Conservation (phyloP, 768 basidiomycete species). For the Tylopilus subfusipes region DNA sequence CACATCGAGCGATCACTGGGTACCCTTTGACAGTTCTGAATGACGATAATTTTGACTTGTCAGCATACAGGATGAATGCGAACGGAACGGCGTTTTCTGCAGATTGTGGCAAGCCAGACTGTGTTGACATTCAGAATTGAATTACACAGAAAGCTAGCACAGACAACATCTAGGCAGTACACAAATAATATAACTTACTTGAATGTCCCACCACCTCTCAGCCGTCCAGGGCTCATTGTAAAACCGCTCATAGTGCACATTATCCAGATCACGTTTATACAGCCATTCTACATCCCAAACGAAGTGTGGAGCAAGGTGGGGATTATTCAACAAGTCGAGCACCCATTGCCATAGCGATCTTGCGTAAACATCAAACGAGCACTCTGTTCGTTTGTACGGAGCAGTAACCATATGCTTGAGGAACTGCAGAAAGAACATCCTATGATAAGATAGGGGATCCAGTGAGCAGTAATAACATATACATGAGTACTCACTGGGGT, state of each 20-base stretch:
- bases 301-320: not conserved
- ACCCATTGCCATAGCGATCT: not conserved
- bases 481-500: too few species aligned
- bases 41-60: conserved; percentile 2
- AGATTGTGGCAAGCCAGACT: not conserved
- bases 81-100: not conserved
- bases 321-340: not conserved
- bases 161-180: too few species aligned
- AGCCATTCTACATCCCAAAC: not conserved
- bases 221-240: too few species aligned
- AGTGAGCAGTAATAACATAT: too few species aligned
- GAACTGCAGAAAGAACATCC: too few species aligned
- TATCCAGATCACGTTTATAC: not conserved
- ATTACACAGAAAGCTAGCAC: too few species aligned
- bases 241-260: not conserved
- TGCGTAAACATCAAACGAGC: not conserved
- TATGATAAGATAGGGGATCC: too few species aligned
- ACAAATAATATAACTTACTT: too few species aligned
- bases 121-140: too few species aligned
- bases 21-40: conserved; percentile 10
- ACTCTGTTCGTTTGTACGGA: too few species aligned
- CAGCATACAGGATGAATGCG: not conserved
- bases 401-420: too few species aligned
- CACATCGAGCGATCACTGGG: conserved; percentile 6
- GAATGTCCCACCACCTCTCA: too few species aligned